Evolutionary conservation across 768 basidiomycete genomes (phyloP).

Genomic region (Pleurotus tuoliensis): DNA sequence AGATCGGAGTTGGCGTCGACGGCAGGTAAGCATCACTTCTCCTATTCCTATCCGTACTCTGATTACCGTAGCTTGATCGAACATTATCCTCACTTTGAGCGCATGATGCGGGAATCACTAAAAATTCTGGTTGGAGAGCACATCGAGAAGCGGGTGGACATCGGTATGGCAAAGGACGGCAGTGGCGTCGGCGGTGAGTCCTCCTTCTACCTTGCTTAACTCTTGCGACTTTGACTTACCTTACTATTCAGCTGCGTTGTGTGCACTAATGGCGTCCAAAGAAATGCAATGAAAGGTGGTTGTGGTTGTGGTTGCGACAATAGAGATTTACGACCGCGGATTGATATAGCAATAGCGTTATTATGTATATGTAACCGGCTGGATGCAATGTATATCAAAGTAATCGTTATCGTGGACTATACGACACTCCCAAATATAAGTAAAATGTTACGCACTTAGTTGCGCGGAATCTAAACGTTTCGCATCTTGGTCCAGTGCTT

Average conservation of each 20-base stretch:
- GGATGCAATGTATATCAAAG: not conserved
- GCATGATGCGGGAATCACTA: constrained; percentile 69
- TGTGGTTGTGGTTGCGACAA: not conserved
- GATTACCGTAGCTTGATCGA: constrained; percentile 62
- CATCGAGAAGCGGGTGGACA: constrained; percentile 74
- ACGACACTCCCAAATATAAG: too few relatives aligned
- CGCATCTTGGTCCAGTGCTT: constrained; percentile 8
- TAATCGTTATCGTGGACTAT: too few relatives aligned
- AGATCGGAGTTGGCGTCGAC: constrained; percentile 84
- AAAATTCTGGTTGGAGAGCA: constrained; percentile 73
- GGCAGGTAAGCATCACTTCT: constrained; percentile 61
- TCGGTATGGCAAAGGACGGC: constrained; percentile 95
- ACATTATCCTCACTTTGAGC: constrained; percentile 86
- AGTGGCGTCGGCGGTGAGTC: constrained; percentile 92
- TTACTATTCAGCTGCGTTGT: constrained; percentile 65
- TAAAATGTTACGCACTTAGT: too few relatives aligned
- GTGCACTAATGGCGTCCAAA: constrained; percentile 47
- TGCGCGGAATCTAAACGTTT: not conserved
- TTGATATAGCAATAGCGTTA: not conserved
- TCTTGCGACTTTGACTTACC: not conserved
- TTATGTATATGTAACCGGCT: constrained; percentile 7
- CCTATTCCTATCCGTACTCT: not conserved
- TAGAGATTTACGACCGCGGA: not conserved
- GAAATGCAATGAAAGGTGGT: not conserved
- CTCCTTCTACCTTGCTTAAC: not conserved